Base-by-base conservation (phyloP, 495 filamentous ascomycete species). In the Opeltia flavorubescens region DNA sequence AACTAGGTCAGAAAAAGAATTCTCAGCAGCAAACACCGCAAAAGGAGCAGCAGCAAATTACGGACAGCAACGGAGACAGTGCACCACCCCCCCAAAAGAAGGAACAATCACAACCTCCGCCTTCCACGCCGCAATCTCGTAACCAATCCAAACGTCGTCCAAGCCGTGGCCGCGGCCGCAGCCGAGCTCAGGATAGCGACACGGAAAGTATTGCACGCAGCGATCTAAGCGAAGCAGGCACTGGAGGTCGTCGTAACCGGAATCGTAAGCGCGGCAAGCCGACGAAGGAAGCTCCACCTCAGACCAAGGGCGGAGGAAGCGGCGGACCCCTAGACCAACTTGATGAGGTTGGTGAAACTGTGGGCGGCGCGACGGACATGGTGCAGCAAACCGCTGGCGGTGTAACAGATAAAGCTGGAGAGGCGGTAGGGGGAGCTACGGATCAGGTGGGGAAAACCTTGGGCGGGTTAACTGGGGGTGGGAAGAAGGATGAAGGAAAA, bases 291-390 rank as follows among this genome's bases (percentile, higher is more conserved):
- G 58, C 53, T 18, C 58, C 62, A 39, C 59, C 59, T 31, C 58
- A 62, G 2, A 55, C 40, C 45, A 54, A 65, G 50, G 56, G 31
- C 49, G 62, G 47, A 44, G 40, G 44, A 46, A 23, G 62, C 17
- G 69, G 64, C 20, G 70, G 74, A 11, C 62, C 64, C 0, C 62
- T 74, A 20, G 72, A 70, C 4, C 64, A 67, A 0, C 71, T 83
- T 4, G 76, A 76, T 35, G 73, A 73, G 23, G 71, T 80, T 24
- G 69, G 74, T 49, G 73, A 77, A 43, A 62, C 61, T 5, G 65
- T 66, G 11, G 12, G 13, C 33, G 44, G 44, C 15, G 38, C 38
- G 18, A 20, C 9, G 8, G 38, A 41, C 8, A 41, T 9, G 38
- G 8, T 20, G 38, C 38, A 41, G 11, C 38, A 8, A 9, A 9